These are phyloP conservation scores for Eleusine coracana DNA, from an alignment of 176 grass and related monocot genomes.

Conservation along the genomic window DNA sequence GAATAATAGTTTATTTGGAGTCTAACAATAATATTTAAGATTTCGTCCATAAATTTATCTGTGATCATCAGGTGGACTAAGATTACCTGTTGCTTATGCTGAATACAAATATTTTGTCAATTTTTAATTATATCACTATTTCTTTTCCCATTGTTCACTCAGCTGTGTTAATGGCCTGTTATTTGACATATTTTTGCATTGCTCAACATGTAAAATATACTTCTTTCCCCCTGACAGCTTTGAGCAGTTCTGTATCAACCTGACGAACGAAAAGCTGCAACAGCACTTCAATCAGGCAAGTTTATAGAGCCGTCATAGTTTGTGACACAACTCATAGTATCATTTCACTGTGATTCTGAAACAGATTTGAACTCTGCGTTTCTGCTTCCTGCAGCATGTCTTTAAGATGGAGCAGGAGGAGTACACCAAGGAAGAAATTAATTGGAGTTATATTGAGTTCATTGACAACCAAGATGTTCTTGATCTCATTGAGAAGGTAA, in stretches of 20 bases:
- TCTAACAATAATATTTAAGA: neutral
- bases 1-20: neutral
- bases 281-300: conserved; percentile 98
- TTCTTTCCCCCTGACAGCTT: conserved; percentile 64
- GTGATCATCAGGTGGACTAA: conserved; percentile 1
- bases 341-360: neutral
- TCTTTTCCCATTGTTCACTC: neutral
- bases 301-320: conserved; percentile 20
- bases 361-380: conserved; percentile 36
- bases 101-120: neutral
- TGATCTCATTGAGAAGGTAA: conserved; percentile 98
- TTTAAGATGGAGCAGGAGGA: conserved; percentile 99
- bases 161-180: neutral
- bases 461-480: conserved; percentile 96
- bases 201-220: neutral
- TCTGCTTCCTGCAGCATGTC: conserved; percentile 80
- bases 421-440: conserved; percentile 99
- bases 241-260: conserved; percentile 99
- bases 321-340: neutral
- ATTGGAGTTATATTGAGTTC: conserved; percentile 99
- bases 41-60: conserved; percentile 8
- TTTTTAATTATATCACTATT: conserved; percentile 12
- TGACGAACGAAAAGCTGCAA: conserved; percentile 99
- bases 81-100: neutral
- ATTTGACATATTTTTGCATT: conserved; percentile 29